Evolutionary conservation across 148 eudicot species (phyloP), one percentile per base, ranked within the genome.

Genomic region (Cornus suecica): DNA sequence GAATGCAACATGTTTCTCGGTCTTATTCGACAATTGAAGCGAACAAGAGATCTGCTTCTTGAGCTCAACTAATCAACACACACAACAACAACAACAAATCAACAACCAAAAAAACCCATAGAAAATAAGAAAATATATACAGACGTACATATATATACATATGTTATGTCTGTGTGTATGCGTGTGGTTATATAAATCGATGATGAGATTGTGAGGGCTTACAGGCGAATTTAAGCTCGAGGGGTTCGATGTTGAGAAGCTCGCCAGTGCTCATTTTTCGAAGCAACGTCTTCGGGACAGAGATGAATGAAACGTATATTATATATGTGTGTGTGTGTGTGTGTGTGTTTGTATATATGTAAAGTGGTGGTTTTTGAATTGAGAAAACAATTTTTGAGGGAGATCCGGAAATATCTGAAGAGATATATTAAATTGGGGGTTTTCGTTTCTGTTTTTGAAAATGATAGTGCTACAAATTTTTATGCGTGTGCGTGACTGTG

Each of bases 11-110:
- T 83, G 80, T 54, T 79, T 79, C 30, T 90, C 94, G 69, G 90
- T 88, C 73, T 92, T 90, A 81, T 92, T 92, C 1, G 87, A 42
- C 68, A 92, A 80, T 77, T 84, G 86, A 29, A 92, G 83, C 61
- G 92, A 77, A 65, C 89, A 90, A 63, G 90, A 79, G 87, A 90
- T 92, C 92, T 92, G 94, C 82, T 90, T 92, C 84, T 82, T 90
- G 27, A 90, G 74, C 84, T 88, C 97, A 72, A 90, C 97, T 92
- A 75, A 75, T 73, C 80, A 77, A 66, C 66, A 63, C 65, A 10
- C 34, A 78, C 64, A 68, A 26, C 2, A 78, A 72, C 20, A 26
- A 65, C 10, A 32, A 51, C 45, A 13, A 27, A 71, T 16, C 45
- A 18, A 78, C 24, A 72, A 65, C 1, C 16, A 29, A 16, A 7